These are phyloP conservation scores for Picea abies DNA, from an alignment of 83 land plant genomes.

Conservation along the genomic window DNA sequence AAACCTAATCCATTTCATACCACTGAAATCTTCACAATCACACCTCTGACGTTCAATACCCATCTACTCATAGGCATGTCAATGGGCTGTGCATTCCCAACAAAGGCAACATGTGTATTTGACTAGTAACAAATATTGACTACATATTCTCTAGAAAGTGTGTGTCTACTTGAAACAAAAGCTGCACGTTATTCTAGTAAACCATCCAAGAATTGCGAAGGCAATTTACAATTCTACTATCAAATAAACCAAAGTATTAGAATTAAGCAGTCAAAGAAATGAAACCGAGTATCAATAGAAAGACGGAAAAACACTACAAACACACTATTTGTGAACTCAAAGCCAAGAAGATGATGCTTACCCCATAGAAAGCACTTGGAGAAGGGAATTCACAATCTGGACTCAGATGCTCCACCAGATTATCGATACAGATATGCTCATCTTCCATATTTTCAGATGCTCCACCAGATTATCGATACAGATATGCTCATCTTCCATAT, in stretches of 20 bases:
- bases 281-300: neutral
- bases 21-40: no score
- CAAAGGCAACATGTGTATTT: neutral
- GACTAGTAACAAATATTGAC: neutral
- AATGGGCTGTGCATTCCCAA: no score
- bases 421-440: constrained; percentile 73
- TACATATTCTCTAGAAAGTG: neutral
- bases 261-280: neutral
- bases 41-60: no score
- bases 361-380: constrained; percentile 86
- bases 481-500: constrained; percentile 81
- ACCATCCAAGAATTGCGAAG: neutral
- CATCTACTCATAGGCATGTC: no score
- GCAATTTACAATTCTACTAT: neutral
- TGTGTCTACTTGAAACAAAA: neutral
- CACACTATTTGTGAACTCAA: neutral
- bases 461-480: constrained; percentile 64
- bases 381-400: constrained; percentile 27
- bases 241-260: neutral
- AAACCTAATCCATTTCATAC: no score
- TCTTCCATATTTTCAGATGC: constrained; percentile 74
- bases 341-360: constrained; percentile 20
- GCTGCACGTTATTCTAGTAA: neutral
- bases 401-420: constrained; percentile 52
- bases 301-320: neutral